phyloP scores from a whole-genome alignment of 441 rosid genomes.

The Dalechampia spathulata region DNA sequence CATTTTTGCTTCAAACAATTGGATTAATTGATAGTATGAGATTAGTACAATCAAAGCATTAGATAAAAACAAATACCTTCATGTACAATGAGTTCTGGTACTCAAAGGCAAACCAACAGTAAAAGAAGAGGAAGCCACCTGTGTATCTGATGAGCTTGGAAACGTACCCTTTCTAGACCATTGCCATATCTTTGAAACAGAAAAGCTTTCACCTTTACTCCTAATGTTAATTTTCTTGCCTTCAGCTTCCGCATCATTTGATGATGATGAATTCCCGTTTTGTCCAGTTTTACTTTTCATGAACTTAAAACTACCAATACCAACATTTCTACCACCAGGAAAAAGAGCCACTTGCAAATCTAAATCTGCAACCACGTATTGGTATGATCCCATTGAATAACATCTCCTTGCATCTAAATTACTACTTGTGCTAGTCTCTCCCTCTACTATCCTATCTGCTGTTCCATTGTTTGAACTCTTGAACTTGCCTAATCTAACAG shows the following conservation, averaged over 20 bases:
- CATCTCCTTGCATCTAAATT: slow-evolving; percentile 55
- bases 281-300: slow-evolving; percentile 39
- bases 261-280: slow-evolving; percentile 24
- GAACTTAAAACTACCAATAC: slow-evolving; percentile 28
- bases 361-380: slow-evolving; percentile 58
- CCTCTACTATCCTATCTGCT: slow-evolving; percentile 29
- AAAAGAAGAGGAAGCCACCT: slow-evolving; percentile 27
- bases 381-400: slow-evolving; percentile 65
- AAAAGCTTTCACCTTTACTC: slow-evolving; percentile 46
- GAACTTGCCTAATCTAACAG: slow-evolving; percentile 59
- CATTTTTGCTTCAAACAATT: slow-evolving; percentile 10
- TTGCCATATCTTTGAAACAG: slow-evolving; percentile 62
- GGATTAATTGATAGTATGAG: slow-evolving; percentile 9
- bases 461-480: slow-evolving; percentile 30
- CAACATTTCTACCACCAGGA: slow-evolving; percentile 23
- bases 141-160: slow-evolving; percentile 36
- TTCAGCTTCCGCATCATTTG: slow-evolving; percentile 34
- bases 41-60: slow-evolving; percentile 11
- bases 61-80: slow-evolving; percentile 20
- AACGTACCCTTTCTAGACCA: slow-evolving; percentile 48
- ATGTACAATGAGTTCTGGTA: slow-evolving; percentile 35
- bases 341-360: slow-evolving; percentile 44
- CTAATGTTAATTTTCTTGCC: slow-evolving; percentile 39
- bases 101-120: slow-evolving; percentile 32
- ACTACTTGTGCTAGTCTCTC: slow-evolving; percentile 31